Evolutionary conservation across 257 asterid species (phyloP).

Genomic region (Solanum chilense): DNA sequence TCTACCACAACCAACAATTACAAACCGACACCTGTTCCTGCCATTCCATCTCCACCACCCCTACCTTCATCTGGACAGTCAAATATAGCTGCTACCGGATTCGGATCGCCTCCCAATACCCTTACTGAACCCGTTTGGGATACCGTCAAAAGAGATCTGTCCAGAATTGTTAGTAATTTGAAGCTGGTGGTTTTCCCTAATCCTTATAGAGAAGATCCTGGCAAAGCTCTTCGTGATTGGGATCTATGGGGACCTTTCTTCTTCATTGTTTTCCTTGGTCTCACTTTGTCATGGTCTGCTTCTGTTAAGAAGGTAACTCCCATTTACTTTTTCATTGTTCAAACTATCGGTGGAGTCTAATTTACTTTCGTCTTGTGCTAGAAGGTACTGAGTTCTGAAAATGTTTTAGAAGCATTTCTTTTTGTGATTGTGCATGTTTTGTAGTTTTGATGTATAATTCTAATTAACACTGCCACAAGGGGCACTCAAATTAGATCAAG

Average conservation of each 20-base stretch:
- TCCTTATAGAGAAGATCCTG: slow-evolving; percentile 89
- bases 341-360: not conserved
- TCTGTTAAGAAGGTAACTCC: slow-evolving; percentile 71
- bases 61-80: slow-evolving; percentile 16
- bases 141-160: slow-evolving; percentile 80
- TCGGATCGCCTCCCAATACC: slow-evolving; percentile 66
- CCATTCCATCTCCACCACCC: slow-evolving; percentile 15
- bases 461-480: not conserved
- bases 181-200: slow-evolving; percentile 91
- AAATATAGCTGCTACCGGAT: slow-evolving; percentile 30
- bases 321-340: not conserved
- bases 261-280: slow-evolving; percentile 96
- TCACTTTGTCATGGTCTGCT: slow-evolving; percentile 89
- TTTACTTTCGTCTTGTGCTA: not conserved
- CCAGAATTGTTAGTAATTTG: slow-evolving; percentile 81
- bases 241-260: slow-evolving; percentile 98
- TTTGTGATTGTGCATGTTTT: not conserved
- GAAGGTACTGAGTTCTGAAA: not conserved
- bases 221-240: slow-evolving; percentile 93
- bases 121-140: slow-evolving; percentile 95
- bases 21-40: slow-evolving; percentile 10
- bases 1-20: slow-evolving; percentile 11
- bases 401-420: not conserved
- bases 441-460: not conserved
- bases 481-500: not conserved